Base-by-base conservation (phyloP, 2,329 filamentous ascomycete species). In the Curvularia hawaiiensis region DNA sequence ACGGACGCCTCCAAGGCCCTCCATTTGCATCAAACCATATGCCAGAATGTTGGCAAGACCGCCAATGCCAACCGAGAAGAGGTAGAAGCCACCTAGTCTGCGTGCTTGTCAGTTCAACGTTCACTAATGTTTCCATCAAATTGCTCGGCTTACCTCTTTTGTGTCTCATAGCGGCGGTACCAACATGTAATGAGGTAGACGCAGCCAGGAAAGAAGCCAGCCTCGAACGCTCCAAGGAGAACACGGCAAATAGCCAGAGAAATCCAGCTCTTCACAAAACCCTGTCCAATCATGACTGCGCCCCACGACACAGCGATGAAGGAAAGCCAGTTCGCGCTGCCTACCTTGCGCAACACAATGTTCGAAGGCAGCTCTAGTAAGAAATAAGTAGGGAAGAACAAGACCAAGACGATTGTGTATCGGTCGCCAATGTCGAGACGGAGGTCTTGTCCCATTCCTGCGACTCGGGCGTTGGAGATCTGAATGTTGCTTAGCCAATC, bases 131-230 rank as follows among this genome's bases (percentile, higher is more conserved):
- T n/a, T 14, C 10, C 12, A 3, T 30, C 40, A 3, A 3, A 52
- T 26, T 20, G 6, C 6, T 16, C 10, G 11, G 44, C 63, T 50
- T 58, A 69, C 68, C 65, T 58, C 45, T 66, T 68, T 40, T 67
- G 62, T 24, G 59, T 59, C 33, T 70, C 67, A 12, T 64, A 67
- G 11, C 65, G 56, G 33, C 58, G 62, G 24, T 71, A 73, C 68
- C 69, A 73, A 30, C 68, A 70, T 0, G 67, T 67, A 20, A 73
- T 68, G n/a, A 72, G 52, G 33, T 71, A 72, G 8, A 68, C 57
- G 50, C 67, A 71, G 4, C 70, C 70, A 1, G 66, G 66, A 30
- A 72, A 70, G 49, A 69, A 72, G 0, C 68, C 68, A 4, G 64
- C 62, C 41, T 71, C 68, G 9, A 70, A 66, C 5, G 59, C 48